These are phyloP conservation scores for Penicillium subrubescens DNA, from an alignment of 495 filamentous ascomycete genomes.

Conservation along the genomic window DNA sequence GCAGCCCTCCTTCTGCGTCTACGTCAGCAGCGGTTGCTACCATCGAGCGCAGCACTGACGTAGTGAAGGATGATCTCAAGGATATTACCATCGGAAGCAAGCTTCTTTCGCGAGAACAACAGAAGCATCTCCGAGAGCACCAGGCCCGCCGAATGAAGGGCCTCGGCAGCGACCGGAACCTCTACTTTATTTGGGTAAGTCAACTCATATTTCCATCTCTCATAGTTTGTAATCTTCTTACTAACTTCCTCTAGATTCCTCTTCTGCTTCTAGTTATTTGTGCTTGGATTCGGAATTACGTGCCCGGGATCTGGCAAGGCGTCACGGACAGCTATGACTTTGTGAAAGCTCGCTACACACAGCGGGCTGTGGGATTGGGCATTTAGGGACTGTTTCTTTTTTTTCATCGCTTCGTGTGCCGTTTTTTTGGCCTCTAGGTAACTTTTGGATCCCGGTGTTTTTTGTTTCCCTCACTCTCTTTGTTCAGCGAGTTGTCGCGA, in stretches of 20 bases:
- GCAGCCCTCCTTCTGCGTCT: constrained; percentile 37
- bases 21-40: constrained; percentile 16
- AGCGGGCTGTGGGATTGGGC: constrained; percentile 42
- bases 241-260: constrained; percentile 34
- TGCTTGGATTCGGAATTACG: constrained; percentile 63
- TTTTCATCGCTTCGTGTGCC: constrained; percentile 15
- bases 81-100: constrained; percentile 50
- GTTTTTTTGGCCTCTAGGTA: constrained; percentile 15
- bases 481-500: constrained; percentile 25
- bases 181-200: constrained; percentile 85
- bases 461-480: constrained; percentile 20
- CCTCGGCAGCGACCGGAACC: constrained; percentile 71
- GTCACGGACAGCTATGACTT: constrained; percentile 49
- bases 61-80: constrained; percentile 40
- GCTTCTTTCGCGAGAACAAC: constrained; percentile 67
- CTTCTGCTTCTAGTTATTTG: constrained; percentile 64
- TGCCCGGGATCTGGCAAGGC: constrained; percentile 54
- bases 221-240: constrained; percentile 19
- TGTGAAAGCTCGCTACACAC: constrained; percentile 45
- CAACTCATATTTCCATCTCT: constrained; percentile 15
- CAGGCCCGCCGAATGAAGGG: constrained; percentile 76
- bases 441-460: constrained; percentile 10
- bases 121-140: constrained; percentile 68
- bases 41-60: constrained; percentile 43
- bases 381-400: constrained; percentile 27